Evolutionary conservation across 208 protist species (phyloP).

Genomic region (Trypanosoma theileri): DNA sequence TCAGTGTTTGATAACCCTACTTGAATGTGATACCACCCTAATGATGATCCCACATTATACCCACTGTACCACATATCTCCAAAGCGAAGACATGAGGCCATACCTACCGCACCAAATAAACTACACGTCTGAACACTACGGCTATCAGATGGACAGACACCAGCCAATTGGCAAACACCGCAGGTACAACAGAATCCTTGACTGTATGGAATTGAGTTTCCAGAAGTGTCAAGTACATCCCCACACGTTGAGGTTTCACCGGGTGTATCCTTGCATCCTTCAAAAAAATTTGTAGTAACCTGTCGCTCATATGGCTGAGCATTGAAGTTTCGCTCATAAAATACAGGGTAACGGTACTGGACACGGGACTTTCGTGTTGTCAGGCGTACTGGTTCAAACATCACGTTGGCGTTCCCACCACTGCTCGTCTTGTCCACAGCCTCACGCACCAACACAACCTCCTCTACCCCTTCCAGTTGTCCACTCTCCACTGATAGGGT

Average conservation of each 20-base stretch:
- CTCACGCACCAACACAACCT: slow-evolving; percentile 54
- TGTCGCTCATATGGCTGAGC: slow-evolving; percentile 77
- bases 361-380: slow-evolving; percentile 62
- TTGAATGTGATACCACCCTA: slow-evolving; percentile 63
- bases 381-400: slow-evolving; percentile 62
- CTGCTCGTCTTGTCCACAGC: slow-evolving; percentile 46
- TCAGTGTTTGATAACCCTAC: slow-evolving; percentile 41
- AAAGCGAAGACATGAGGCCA: slow-evolving; percentile 85
- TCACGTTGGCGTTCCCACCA: slow-evolving; percentile 23
- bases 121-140: slow-evolving; percentile 63
- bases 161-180: slow-evolving; percentile 57
- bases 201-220: slow-evolving; percentile 65
- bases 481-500: slow-evolving; percentile 66
- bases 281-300: slow-evolving; percentile 44
- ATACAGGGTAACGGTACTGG: slow-evolving; percentile 79
- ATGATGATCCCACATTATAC: slow-evolving; percentile 65
- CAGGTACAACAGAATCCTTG: slow-evolving; percentile 89
- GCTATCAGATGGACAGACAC: slow-evolving; percentile 53
- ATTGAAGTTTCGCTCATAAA: slow-evolving; percentile 85
- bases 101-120: slow-evolving; percentile 48
- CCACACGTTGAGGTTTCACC: slow-evolving; percentile 68
- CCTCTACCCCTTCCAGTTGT: slow-evolving; percentile 61
- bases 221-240: slow-evolving; percentile 36
- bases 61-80: slow-evolving; percentile 75
- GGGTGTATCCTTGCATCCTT: slow-evolving; percentile 63